Conservation (phyloP, 2,329 filamentous ascomycete genomes). For the Aspergillus flavus region DNA sequence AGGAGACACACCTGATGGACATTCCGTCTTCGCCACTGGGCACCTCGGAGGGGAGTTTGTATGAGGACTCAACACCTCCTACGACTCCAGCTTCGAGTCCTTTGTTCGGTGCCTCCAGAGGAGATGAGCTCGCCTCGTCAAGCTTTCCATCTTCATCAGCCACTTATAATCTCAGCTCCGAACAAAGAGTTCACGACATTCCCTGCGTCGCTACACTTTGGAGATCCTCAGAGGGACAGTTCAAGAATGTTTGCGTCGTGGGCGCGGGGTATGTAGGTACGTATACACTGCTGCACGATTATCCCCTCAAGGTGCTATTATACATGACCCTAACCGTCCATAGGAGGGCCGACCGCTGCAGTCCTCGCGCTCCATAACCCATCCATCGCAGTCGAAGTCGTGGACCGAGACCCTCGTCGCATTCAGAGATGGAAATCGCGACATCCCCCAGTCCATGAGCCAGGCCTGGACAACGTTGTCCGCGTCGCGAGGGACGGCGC, state of each 20-base stretch:
- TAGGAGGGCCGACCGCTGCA: conserved; percentile 74
- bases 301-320: not conserved
- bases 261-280: conserved; percentile 76
- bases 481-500: conserved; percentile 48
- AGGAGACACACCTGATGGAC: conserved; percentile 19
- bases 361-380: conserved; percentile 75
- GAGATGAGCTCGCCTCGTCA: conserved; percentile 22
- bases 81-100: conserved; percentile 34
- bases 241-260: conserved; percentile 66
- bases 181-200: not conserved
- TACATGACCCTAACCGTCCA: not conserved
- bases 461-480: conserved; percentile 69
- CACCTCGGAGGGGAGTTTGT: conserved; percentile 25
- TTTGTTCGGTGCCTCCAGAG: conserved; percentile 26
- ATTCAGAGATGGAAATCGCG: conserved; percentile 74
- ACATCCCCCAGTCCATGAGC: conserved; percentile 75
- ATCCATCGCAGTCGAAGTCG: conserved; percentile 70
- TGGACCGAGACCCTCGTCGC: conserved; percentile 67
- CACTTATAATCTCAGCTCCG: not conserved
- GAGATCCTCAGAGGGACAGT: not conserved
- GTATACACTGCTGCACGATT: conserved; percentile 25
- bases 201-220: not conserved
- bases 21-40: conserved; percentile 18
- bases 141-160: not conserved
- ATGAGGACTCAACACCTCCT: conserved; percentile 26